phyloP scores from a whole-genome alignment of 768 basidiomycete genomes.

The Kwoniella mangroviensis region DNA sequence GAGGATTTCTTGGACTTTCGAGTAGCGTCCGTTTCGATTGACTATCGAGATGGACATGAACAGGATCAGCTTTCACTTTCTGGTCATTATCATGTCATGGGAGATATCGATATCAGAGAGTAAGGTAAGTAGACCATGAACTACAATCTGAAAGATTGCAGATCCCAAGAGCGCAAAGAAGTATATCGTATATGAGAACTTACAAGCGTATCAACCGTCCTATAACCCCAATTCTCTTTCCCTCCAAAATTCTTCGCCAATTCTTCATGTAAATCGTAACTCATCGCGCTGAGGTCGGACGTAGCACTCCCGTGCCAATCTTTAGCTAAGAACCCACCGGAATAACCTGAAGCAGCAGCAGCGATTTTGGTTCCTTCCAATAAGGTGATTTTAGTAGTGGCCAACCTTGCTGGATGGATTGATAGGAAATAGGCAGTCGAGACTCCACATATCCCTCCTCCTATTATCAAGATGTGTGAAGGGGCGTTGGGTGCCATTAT shows the following conservation, averaged over 20 bases:
- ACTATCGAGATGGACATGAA: slow-evolving; percentile 33
- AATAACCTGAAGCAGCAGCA: slow-evolving; percentile 62
- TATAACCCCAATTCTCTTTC: slow-evolving; percentile 77
- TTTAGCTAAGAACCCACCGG: slow-evolving; percentile 68
- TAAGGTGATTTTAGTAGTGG: slow-evolving; percentile 62
- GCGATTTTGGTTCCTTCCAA: slow-evolving; percentile 75
- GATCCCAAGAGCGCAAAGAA: neutral
- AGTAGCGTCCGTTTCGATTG: slow-evolving; percentile 46
- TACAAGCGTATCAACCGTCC: slow-evolving; percentile 64
- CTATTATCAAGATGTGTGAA: slow-evolving; percentile 70
- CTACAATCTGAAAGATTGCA: neutral
- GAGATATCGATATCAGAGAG: no score
- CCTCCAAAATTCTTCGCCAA: slow-evolving; percentile 75
- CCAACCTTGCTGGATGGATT: slow-evolving; percentile 43
- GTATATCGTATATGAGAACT: neutral
- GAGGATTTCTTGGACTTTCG: slow-evolving; percentile 33
- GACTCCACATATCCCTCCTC: slow-evolving; percentile 85
- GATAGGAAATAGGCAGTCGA: slow-evolving; percentile 81
- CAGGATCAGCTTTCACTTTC: neutral
- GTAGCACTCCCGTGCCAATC: slow-evolving; percentile 69
- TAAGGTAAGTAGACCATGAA: no score
- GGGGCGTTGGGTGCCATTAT: slow-evolving; percentile 14
- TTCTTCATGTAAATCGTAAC: slow-evolving; percentile 73
- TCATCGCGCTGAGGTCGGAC: slow-evolving; percentile 66
- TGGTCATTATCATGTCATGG: no score